Percentiles rank a stretch among this genome's conserved stretches.
These are phyloP conservation scores for Quercus phellos DNA, from an alignment of 331 rosid species.

Conservation along the genomic window DNA sequence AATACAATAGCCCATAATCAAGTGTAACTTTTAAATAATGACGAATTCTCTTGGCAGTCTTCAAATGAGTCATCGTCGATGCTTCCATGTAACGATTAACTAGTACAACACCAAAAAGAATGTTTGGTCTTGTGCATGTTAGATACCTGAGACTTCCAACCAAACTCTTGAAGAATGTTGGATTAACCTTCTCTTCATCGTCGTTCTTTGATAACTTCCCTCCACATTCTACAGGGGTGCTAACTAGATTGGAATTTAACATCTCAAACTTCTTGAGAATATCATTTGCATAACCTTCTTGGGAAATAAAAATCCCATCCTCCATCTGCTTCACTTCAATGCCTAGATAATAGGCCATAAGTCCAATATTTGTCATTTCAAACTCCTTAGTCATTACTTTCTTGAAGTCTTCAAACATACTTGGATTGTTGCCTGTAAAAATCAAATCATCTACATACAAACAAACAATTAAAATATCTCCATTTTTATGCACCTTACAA, in stretches of 20 bases:
- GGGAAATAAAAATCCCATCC: not conserved
- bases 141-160: not conserved
- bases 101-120: no score
- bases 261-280: no score
- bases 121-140: not conserved
- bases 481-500: not conserved
- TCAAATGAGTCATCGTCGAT: not conserved
- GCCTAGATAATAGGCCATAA: not conserved
- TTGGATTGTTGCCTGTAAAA: no score
- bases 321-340: not conserved
- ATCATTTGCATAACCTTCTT: not conserved
- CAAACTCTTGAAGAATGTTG: not conserved
- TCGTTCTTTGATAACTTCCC: no score
- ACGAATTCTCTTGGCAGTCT: not conserved
- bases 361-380: not conserved
- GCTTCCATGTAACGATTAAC: constrained; percentile 1
- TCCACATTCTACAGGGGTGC: no score
- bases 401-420: not conserved
- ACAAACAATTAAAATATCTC: not conserved
- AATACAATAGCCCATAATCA: not conserved
- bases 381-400: not conserved
- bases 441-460: not conserved
- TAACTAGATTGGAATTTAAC: no score
- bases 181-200: not conserved
- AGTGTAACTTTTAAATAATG: not conserved